phyloP scores from a whole-genome alignment of 2,329 filamentous ascomycete genomes.

The Sporothrix protearum region DNA sequence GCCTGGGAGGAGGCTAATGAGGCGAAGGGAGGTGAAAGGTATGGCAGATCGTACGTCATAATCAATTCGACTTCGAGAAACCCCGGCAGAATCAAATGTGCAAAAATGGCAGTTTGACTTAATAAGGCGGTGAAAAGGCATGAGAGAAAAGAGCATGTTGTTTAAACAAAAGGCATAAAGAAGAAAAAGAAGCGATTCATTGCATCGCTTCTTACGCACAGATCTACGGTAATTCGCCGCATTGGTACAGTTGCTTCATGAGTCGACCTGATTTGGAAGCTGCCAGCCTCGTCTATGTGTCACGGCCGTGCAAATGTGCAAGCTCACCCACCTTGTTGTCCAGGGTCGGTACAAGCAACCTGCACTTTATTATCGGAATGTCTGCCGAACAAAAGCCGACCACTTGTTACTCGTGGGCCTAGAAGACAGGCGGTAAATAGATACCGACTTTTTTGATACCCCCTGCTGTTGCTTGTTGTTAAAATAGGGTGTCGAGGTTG shows the following conservation, averaged over 20 bases:
- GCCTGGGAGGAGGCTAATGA: neutral
- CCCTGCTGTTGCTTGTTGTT: neutral
- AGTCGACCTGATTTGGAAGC: neutral
- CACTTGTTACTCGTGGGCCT: neutral
- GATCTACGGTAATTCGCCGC: neutral
- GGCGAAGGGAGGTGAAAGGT: neutral
- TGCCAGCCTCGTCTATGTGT: neutral
- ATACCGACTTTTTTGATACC: neutral
- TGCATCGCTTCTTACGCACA: neutral
- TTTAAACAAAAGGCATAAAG: neutral
- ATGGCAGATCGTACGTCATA: neutral
- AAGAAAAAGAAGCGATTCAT: neutral
- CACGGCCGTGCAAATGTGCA: neutral
- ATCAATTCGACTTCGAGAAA: neutral
- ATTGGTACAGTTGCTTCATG: neutral
- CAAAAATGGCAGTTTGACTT: neutral
- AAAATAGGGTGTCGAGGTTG: neutral
- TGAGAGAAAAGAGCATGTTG: neutral
- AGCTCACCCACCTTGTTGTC: neutral
- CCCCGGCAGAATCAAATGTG: neutral
- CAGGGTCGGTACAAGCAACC: too few species aligned
- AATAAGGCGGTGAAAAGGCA: neutral
- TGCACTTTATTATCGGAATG: neutral
- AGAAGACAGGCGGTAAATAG: neutral
- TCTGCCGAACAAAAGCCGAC: neutral